Evolutionary conservation across 768 basidiomycete genomes (phyloP).

Genomic region (Agrocybe praecox): DNA sequence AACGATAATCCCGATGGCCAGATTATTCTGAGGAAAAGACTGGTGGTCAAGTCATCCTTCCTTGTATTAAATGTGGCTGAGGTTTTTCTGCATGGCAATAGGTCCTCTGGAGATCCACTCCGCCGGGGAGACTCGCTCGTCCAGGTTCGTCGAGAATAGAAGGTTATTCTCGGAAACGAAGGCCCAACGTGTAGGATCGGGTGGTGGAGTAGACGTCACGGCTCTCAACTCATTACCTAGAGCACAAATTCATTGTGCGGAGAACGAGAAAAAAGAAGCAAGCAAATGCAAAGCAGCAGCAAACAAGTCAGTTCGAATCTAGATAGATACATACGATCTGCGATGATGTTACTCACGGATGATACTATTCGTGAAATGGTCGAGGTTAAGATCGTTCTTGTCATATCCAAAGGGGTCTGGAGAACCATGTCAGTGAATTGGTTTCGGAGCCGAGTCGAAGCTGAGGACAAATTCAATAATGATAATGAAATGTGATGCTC

Average conservation of each 20-base stretch:
- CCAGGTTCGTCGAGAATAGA: constrained; percentile 42
- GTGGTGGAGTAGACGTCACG: constrained; percentile 59
- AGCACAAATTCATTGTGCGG: constrained; percentile 1
- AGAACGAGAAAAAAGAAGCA: background rate
- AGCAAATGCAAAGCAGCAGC: background rate
- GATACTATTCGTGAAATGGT: constrained; percentile 72
- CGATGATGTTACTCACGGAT: constrained; percentile 49
- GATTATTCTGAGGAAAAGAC: no score
- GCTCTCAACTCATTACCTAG: constrained; percentile 61
- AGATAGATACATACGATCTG: background rate
- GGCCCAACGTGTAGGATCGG: constrained; percentile 62
- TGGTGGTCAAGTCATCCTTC: background rate
- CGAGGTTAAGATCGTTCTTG: constrained; percentile 74
- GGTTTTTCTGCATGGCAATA: constrained; percentile 42
- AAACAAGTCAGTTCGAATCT: no score
- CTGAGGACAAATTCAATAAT: background rate
- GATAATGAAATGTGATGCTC: constrained; percentile 26
- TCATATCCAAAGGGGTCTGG: constrained; percentile 63
- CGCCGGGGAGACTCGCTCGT: constrained; percentile 49
- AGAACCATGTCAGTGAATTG: background rate
- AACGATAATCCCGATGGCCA: no score
- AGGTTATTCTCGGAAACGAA: constrained; percentile 63
- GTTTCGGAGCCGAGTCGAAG: background rate
- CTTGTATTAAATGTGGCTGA: constrained; percentile 25
- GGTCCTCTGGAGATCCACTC: constrained; percentile 61